Conservation (phyloP, 768 basidiomycete species). For the Glaciozyma martinii region DNA sequence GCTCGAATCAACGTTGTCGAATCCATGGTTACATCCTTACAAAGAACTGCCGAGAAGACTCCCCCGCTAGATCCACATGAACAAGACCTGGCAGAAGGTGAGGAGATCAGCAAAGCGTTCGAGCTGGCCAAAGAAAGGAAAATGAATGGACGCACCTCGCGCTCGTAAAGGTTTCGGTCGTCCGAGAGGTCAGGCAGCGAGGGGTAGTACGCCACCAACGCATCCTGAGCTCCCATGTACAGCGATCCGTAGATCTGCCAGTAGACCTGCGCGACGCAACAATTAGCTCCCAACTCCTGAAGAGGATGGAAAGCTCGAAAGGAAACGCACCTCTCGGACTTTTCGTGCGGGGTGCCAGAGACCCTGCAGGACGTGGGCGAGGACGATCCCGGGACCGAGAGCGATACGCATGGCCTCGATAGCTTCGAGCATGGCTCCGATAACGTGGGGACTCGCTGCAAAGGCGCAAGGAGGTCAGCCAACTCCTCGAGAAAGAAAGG, state of each 20-base stretch:
- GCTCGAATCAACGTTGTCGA: too few relatives aligned
- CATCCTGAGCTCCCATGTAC: conserved; percentile 81
- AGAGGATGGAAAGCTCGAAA: not conserved
- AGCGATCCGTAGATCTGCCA: conserved; percentile 94
- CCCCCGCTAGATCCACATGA: too few relatives aligned
- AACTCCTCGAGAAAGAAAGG: not conserved
- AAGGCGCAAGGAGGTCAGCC: not conserved
- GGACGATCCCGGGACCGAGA: conserved; percentile 80
- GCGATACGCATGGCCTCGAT: conserved; percentile 96
- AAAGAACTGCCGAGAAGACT: too few relatives aligned
- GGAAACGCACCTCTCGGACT: conserved; percentile 70
- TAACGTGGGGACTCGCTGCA: conserved; percentile 79
- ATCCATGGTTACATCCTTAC: too few relatives aligned
- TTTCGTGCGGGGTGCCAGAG: conserved; percentile 95
- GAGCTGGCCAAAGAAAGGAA: too few relatives aligned
- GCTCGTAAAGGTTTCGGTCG: conserved; percentile 78
- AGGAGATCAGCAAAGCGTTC: too few relatives aligned
- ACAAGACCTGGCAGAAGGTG: too few relatives aligned
- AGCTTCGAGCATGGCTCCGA: conserved; percentile 96
- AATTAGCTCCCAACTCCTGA: too few relatives aligned
- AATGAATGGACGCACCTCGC: conserved; percentile 52
- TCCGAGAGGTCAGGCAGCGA: conserved; percentile 68
- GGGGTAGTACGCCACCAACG: conserved; percentile 91
- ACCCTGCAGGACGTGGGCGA: conserved; percentile 88
- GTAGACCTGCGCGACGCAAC: conserved; percentile 52